Evolutionary conservation across 225 moss, liverwort and hornwort genomes (phyloP), one percentile per base, ranked within the genome.

Genomic region (Pseudisothecium myosuroides): DNA sequence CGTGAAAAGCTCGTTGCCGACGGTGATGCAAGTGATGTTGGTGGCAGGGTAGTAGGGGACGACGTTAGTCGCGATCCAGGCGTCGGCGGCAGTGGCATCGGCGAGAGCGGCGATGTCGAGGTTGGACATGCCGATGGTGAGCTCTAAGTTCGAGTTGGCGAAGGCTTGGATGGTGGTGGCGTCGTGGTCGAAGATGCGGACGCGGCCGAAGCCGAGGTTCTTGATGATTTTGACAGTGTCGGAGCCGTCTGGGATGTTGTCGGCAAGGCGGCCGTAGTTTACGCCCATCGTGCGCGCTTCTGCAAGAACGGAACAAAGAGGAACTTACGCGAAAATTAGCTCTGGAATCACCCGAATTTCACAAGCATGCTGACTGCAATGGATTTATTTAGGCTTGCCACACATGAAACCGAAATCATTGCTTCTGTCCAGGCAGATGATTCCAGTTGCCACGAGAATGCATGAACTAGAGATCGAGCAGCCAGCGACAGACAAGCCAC

Each of bases 11-110:
- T 94, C 94, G 87, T 94, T 94, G 63, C 94, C 94, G 0, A 92
- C 94, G 39, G 89, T 89, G 88, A 94, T 92, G 91, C 84, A 92
- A 7, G 93, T 93, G 91, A 94, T 94, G 88, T 94, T 94, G 39
- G 93, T 93, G 22, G 94, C 91, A 3, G 94, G 94, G 88, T 93
- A 93, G 83, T 93, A 94, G 5, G 94, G 93, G 39, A 91, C 93
- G 14, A 94, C 93, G 83, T 94, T 87, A 50, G 93, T 12, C 11
- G 88, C 86, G 79, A 94, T 92, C 94, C 94, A 94, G 23, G 80
- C 5, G 56, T 94, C 94, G 17, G 94, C 94, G 3, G 90, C 89
- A 29, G 31, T 59, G 17, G 91, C 82, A 7, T 65, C 39, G 4
- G 56, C 86, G 31, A 93, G 87, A 11, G 88, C 62, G 43, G 80